Conservation (phyloP, 169 alveolate genomes). For the Cystoisospora suis region DNA sequence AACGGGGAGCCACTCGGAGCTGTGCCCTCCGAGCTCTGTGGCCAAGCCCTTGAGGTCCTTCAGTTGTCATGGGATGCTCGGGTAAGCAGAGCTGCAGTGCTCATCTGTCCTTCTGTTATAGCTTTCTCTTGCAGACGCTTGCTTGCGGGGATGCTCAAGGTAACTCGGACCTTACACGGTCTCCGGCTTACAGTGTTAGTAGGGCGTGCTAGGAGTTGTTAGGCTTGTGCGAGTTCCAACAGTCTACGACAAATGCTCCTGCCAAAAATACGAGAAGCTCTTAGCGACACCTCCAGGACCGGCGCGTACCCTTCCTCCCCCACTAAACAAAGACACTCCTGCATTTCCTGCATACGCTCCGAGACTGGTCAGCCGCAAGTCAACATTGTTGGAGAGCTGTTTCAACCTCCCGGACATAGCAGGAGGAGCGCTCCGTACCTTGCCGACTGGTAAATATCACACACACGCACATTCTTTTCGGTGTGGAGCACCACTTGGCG, state of each 20-base stretch:
- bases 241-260: not conserved
- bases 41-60: constrained; percentile 50
- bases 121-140: not conserved
- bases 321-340: too few relatives aligned
- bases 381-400: too few relatives aligned
- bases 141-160: constrained; percentile 23
- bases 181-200: not conserved
- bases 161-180: not conserved
- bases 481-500: too few relatives aligned
- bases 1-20: constrained; percentile 60
- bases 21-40: constrained; percentile 62
- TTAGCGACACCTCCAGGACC: too few relatives aligned
- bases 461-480: too few relatives aligned
- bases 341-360: too few relatives aligned
- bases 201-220: not conserved
- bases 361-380: too few relatives aligned
- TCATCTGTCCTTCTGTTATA: not conserved
- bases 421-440: too few relatives aligned
- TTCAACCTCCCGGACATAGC: too few relatives aligned
- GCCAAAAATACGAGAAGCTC: too few relatives aligned
- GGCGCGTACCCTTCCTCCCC: too few relatives aligned
- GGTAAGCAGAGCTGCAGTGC: not conserved
- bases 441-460: too few relatives aligned
- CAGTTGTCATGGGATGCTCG: constrained; percentile 43
- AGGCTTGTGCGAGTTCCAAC: constrained; percentile 16